Base-by-base conservation (phyloP, 2,329 filamentous ascomycete genomes). In the Huntiella omanensis region DNA sequence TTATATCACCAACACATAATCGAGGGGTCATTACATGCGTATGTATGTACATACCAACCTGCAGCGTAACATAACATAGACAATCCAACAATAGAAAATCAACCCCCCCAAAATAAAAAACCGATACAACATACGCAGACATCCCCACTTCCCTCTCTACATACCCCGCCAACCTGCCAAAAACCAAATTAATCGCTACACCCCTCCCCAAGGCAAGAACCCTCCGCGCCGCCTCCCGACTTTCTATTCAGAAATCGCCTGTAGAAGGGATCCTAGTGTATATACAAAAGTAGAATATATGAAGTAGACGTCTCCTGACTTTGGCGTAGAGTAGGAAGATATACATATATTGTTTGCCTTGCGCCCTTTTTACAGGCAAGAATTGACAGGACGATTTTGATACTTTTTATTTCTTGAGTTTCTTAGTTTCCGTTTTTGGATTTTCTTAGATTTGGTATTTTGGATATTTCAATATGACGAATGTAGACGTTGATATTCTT, bases 401-500 rank as follows among this genome's bases (percentile, higher is more conserved):
- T 12, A 13, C 7, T n/a, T 13, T 13, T 32, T 32, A 11, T 13
- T 6, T 41, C 19, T 32, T 41, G 15, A 8, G 28, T 22, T 32
- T 32, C 15, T 41, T 28, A 41, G 15, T 41, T 10, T 8, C 40
- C 17, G 28, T 32, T 15, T 10, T 11, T n/a, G 5, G 12, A 40
- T 16, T 15, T 41, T 15, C 17, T 28, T 32, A 7, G 17, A 28
- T 7, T 32, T 37, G 15, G n/a, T n/a, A n/a, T n/a, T n/a, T n/a
- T n/a, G n/a, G n/a, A 33, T 40, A 35, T 41, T 13, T 41, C 17
- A n/a, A 32, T 12, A 41, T 41, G 40, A 12, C 19, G 7, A 41
- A 15, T n/a, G 46, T 39, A 15, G 39, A 45, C 19, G 48, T 49
- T 40, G 48, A 98, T 67, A 82, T 98, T 56, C 84, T 98, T 61